Base-by-base conservation (phyloP, 2,329 filamentous ascomycete species). In the Fusarium udum region DNA sequence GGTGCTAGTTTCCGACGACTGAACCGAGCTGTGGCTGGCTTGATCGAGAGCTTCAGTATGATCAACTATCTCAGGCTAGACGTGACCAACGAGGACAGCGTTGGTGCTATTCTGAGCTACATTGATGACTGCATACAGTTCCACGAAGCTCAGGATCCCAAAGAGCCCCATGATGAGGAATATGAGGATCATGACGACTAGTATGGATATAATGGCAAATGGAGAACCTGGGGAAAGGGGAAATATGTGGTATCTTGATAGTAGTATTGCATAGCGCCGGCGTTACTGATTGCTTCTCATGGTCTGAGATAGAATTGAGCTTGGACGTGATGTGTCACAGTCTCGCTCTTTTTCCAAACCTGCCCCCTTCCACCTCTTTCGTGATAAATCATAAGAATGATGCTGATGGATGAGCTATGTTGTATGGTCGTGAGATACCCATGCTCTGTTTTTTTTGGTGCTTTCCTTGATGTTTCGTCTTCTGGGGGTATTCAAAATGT, bases 11-110 rank as follows among this genome's bases (percentile, higher is more conserved):
- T 97, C 82, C 89, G 93, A 69, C 89, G 90, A 77, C 85, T 98
- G 74, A 98, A 98, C 80, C 89, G 90, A 69, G 95, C 95, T 1
- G 95, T 99, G 10, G 96, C 93, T 2, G 90, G 93, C 60, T 85
- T 99, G 73, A 97, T 99, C 74, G 96, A 98, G 82, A 96, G 94
- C 82, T 99, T 98, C 84, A 97, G 95, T 84, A 97, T 99, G 94
- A 94, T 99, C 18, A 97, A 93, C 53, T 99, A 97, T 80, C 86
- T 98, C 64, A 94, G 95, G 84, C 86, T 98, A 49, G 93, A 98
- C 79, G 92, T 92, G 34, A 93, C 96, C 74, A 92, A 97, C 78
- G 95, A 98, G 83, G 95, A 98, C 78, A 98, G 95, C 79, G 91
- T 98, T 8, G 92, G 89, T 3, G 91, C 85, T 79, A 92, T 97